phyloP scores from a whole-genome alignment of 352 stramenopile genomes.

The Globisporangium viniferum region DNA sequence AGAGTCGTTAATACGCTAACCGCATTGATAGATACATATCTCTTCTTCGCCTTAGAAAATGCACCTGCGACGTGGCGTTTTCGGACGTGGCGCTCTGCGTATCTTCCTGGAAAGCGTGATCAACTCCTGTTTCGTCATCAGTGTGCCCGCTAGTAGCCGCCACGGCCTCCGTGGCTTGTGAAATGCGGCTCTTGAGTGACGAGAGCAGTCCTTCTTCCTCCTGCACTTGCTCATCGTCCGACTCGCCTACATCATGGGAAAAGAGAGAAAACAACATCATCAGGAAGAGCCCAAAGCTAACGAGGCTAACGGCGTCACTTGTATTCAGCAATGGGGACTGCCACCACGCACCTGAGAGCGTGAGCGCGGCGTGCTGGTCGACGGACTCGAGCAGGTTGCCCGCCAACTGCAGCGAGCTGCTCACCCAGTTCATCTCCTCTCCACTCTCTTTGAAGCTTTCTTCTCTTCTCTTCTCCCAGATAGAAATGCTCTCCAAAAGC shows the following conservation, averaged over 20 bases:
- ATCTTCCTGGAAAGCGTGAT: conserved; percentile 3
- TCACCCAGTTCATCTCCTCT: conserved; percentile 77
- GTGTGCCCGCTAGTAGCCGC: conserved; percentile 12
- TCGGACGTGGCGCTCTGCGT: not conserved
- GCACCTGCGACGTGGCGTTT: conserved; percentile 1
- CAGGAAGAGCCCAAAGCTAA: not conserved
- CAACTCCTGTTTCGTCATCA: not conserved
- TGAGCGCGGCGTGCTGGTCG: conserved; percentile 79
- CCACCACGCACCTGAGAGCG: conserved; percentile 32
- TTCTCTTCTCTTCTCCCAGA: not conserved
- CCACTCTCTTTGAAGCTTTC: not conserved
- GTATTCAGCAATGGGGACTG: not conserved
- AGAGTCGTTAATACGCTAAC: not conserved
- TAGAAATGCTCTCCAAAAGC: not conserved
- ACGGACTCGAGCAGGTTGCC: conserved; percentile 82
- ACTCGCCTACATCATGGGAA: conserved; percentile 17
- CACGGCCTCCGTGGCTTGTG: conserved; percentile 13
- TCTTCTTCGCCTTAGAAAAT: not conserved
- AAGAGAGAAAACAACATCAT: conserved; percentile 3
- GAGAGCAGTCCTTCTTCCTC: conserved; percentile 12
- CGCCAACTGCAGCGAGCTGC: conserved; percentile 75
- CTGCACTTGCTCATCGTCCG: conserved; percentile 10
- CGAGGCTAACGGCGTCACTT: not conserved
- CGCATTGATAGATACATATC: not conserved
- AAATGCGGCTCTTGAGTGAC: conserved; percentile 10